Base-by-base conservation (phyloP, 768 basidiomycete genomes). In the Crepidotus variabilis region DNA sequence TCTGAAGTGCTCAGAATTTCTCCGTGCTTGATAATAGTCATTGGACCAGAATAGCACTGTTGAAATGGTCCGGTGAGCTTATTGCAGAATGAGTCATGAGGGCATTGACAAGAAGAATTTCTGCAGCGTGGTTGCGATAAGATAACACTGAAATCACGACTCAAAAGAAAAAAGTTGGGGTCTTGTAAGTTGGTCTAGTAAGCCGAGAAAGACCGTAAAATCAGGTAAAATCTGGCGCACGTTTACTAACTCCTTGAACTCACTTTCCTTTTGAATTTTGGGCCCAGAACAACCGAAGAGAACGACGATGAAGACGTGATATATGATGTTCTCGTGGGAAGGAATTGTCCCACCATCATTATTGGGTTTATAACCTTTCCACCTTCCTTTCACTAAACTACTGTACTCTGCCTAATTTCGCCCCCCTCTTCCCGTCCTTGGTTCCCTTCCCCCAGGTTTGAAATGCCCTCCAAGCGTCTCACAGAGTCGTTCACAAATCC, bases 401-500 rank as follows among this genome's bases (percentile, higher is more conserved):
- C 22, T 60, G 55, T 47, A 50, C 51, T 45, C 51, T 46, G 53
- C 43, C 39, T 51, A 36, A 53, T 50, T n/a, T 54, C 55, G 47
- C 59, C 54, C 51, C 58, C 61, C 57, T 56, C 57, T 59, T 59
- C 54, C 58, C 57, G 48, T 56, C 59, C 47, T 60, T 64, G 59
- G 71, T 71, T 68, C 55, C 62, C 54, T 57, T 63, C 51, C 28
- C 60, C 63, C 47, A 56, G 57, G 57, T 54, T 28, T 28, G 5
- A 13, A 43, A 50, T 52, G 48, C 35, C 61, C 45, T 28, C 57
- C 50, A 63, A 20, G 57, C 65, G 66, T 62, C 62, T 75, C 59
- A 71, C 75, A 39, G 69, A 71, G 53, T 65, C 73, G 46, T 89
- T 90, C 69, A 84, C 80, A 20, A 75, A 83, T 61, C 87, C 88